These are phyloP conservation scores for Limonium bicolor DNA, from an alignment of 148 eudicot species.

Conservation along the genomic window DNA sequence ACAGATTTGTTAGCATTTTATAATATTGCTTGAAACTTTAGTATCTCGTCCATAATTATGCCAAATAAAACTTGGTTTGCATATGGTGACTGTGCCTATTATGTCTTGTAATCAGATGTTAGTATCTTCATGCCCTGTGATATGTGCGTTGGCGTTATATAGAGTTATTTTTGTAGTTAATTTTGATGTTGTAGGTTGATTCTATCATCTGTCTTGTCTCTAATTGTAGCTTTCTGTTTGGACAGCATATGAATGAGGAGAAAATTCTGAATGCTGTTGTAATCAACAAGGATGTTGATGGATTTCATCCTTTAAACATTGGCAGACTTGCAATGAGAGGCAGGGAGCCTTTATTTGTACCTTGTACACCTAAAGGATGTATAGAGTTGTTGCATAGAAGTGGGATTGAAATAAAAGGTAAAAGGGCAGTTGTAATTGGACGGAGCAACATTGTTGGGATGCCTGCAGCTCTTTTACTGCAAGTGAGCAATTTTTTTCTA, in stretches of 20 bases:
- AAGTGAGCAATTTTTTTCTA: slow-evolving; percentile 22
- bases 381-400: slow-evolving; percentile 81
- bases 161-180: background rate
- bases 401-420: slow-evolving; percentile 62
- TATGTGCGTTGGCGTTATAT: no score
- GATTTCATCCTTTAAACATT: slow-evolving; percentile 78
- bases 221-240: no score
- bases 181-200: no score
- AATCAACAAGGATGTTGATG: slow-evolving; percentile 89
- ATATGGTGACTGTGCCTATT: no score
- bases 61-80: no score
- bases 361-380: slow-evolving; percentile 97
- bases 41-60: no score
- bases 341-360: slow-evolving; percentile 83
- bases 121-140: no score
- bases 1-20: no score
- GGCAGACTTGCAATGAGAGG: slow-evolving; percentile 87
- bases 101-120: no score
- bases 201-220: no score
- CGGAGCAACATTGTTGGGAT: slow-evolving; percentile 92
- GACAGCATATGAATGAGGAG: slow-evolving; percentile 87
- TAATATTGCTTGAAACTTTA: no score
- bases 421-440: slow-evolving; percentile 84
- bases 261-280: slow-evolving; percentile 64
- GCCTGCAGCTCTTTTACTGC: slow-evolving; percentile 87